Base-by-base conservation (phyloP, 1,284 basidiomycete genomes). In the Leccinum solheimii region DNA sequence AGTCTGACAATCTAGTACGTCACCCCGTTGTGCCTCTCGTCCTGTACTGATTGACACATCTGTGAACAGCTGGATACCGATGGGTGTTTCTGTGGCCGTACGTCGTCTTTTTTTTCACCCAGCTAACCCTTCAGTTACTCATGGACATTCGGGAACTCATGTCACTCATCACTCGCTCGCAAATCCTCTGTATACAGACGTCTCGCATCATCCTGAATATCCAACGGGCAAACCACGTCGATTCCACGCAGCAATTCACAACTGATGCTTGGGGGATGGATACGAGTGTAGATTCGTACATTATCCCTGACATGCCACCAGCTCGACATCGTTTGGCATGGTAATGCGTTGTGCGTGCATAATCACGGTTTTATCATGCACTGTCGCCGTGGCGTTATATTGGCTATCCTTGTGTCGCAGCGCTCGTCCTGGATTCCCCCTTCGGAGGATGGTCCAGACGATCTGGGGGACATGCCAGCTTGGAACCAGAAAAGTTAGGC, bases 201-300 rank as follows among this genome's bases (percentile, higher is more conserved):
- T 57, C 34, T 54, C 69, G 63, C 13, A 13, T 74, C 53, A 69
- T 71, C 21, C 27, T 74, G 40, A 71, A 71, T 53, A 53, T 71
- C 27, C 70, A 69, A 40, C 21, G 19, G 5, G 27, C 51, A 10
- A n/a, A 34, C 1, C 3, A 19, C 7, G 1, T 0, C 1, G 23
- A 40, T 4, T 0, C 9, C 3, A 34, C 30, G 1, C 32, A 43
- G 5, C 36, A 62, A 48, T 60, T 70, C 23, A 60, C 71, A 5
- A 72, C 69, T 1, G 68, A 56, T 9, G 7, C 69, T 6, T 61
- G 21, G 27, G 71, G 59, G 8, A 1, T 71, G 14, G 60, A 69
- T 16, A 36, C 56, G 21, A 62, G 51, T 9, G 55, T 56, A 7
- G 70, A 69, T 54, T 72, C 68, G 4, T 65, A 58, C n/a, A 13